These are phyloP conservation scores for Phytophthora litchii DNA, from an alignment of 352 stramenopile genomes.

Conservation along the genomic window DNA sequence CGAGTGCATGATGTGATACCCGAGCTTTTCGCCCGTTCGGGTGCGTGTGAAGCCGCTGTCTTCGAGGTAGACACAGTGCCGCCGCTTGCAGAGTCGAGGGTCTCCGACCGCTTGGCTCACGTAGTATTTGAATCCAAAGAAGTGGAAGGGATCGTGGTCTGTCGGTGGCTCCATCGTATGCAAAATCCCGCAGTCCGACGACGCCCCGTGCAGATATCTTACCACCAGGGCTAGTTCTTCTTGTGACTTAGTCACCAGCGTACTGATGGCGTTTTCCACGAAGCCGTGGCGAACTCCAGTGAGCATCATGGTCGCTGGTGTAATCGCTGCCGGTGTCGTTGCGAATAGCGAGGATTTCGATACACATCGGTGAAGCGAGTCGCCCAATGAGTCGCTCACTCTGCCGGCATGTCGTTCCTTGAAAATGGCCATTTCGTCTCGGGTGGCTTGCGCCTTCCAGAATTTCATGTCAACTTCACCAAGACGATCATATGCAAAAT, in stretches of 20 bases:
- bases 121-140: conserved; percentile 59
- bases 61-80: conserved; percentile 53
- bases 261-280: conserved; percentile 42
- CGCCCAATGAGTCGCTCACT: conserved; percentile 23
- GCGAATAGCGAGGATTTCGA: conserved; percentile 40
- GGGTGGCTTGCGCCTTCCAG: conserved; percentile 46
- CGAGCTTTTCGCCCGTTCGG: conserved; percentile 42
- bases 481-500: conserved; percentile 33
- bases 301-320: conserved; percentile 37
- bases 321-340: conserved; percentile 38
- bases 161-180: conserved; percentile 42
- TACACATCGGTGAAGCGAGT: conserved; percentile 28
- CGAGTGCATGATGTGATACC: conserved; percentile 54
- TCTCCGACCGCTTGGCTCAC: conserved; percentile 41
- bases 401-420: conserved; percentile 31
- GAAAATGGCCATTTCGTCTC: conserved; percentile 43
- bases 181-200: conserved; percentile 47
- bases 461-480: conserved; percentile 37
- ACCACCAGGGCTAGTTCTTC: conserved; percentile 61
- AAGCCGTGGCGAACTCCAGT: conserved; percentile 40
- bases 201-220: conserved; percentile 45
- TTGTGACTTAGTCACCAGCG: conserved; percentile 43
- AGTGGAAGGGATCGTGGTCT: conserved; percentile 44
- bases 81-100: conserved; percentile 29
- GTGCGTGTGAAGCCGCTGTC: conserved; percentile 47